Percentiles rank a stretch among this genome's conserved stretches.
phyloP scores from a whole-genome alignment of 164 flowering plant genomes.

The Cinnamomum chago region DNA sequence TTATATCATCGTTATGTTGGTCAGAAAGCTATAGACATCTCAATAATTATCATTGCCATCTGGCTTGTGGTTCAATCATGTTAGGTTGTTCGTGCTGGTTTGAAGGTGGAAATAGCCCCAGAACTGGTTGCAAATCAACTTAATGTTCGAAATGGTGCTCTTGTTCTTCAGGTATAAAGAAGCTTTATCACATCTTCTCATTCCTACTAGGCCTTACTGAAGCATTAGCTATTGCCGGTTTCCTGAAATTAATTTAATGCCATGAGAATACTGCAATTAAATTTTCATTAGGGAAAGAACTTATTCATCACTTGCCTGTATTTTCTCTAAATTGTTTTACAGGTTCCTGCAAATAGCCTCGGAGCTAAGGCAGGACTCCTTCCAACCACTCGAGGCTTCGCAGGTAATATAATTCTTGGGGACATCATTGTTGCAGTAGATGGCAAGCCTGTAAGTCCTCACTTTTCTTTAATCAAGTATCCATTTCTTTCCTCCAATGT shows the following conservation, averaged over 20 bases:
- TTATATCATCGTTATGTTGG: no score
- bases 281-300: neutral
- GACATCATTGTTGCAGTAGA: constrained; percentile 80
- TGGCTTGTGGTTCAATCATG: constrained; percentile 7
- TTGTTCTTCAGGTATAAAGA: constrained; percentile 59
- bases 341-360: constrained; percentile 75
- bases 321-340: constrained; percentile 2
- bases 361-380: constrained; percentile 82
- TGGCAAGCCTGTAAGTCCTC: constrained; percentile 57
- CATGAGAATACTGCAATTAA: neutral
- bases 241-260: neutral
- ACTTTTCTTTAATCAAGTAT: neutral
- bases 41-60: neutral
- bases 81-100: constrained; percentile 80
- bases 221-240: neutral
- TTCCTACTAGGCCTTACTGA: neutral
- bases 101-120: constrained; percentile 80
- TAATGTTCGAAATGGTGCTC: constrained; percentile 90
- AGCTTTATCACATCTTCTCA: neutral
- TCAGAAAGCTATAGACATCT: no score
- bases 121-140: constrained; percentile 86
- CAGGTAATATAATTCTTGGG: constrained; percentile 83
- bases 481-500: neutral
- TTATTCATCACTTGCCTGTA: neutral
- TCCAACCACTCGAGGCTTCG: constrained; percentile 84